phyloP scores from a whole-genome alignment of 139 green algal species.

The Chlamydomonas incerta region DNA sequence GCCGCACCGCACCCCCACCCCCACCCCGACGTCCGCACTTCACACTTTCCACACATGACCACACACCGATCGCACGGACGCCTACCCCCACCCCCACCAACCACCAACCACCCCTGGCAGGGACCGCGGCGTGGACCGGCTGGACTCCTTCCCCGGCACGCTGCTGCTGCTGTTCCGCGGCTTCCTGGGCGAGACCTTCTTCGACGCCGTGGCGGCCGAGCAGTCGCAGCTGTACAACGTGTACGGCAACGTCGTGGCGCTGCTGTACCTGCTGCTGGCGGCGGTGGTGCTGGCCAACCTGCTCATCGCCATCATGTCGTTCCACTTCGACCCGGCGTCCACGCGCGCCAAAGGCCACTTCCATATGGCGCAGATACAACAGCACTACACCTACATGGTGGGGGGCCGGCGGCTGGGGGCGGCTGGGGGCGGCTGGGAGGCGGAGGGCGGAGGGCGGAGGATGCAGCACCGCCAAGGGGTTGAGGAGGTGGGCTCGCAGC shows the following conservation, averaged over 20 bases:
- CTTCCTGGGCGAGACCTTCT: slow-evolving; percentile 11
- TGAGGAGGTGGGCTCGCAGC: too few relatives aligned
- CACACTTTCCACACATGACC: too few relatives aligned
- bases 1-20: too few relatives aligned
- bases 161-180: slow-evolving; percentile 1
- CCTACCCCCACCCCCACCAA: not conserved
- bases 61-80: too few relatives aligned
- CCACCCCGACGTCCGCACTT: too few relatives aligned
- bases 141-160: not conserved
- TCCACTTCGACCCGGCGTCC: not conserved
- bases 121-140: not conserved
- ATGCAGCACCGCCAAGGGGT: too few relatives aligned
- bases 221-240: not conserved
- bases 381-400: not conserved
- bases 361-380: not conserved
- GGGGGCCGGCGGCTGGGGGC: too few relatives aligned
- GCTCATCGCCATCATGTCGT: slow-evolving; percentile 1
- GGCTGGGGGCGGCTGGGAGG: too few relatives aligned
- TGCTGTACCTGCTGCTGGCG: not conserved
- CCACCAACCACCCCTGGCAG: too few relatives aligned
- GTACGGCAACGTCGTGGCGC: slow-evolving; percentile 6
- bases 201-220: not conserved
- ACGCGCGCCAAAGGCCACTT: not conserved
- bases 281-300: slow-evolving; percentile 3
- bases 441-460: too few relatives aligned